A percentile compares a stretch with the other conserved stretches of the same genome.
phyloP scores from a whole-genome alignment of 768 basidiomycete genomes.

The Termitomyces sp. region DNA sequence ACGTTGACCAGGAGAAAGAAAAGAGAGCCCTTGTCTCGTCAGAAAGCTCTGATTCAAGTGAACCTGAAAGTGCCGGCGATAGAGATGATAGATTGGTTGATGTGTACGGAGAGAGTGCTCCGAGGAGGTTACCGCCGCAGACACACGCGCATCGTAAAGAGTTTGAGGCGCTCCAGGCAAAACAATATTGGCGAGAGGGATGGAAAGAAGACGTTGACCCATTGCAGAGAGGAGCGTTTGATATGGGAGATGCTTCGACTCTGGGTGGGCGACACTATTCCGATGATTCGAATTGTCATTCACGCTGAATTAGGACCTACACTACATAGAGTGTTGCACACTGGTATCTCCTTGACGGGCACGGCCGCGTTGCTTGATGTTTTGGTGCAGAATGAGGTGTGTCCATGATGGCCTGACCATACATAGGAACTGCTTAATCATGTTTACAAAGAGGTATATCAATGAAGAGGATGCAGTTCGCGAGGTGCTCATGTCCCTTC shows the following conservation, averaged over 20 bases:
- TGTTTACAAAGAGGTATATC: slow-evolving; percentile 51
- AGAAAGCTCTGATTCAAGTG: neutral
- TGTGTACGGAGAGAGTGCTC: slow-evolving; percentile 3
- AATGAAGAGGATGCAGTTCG: slow-evolving; percentile 72
- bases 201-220: slow-evolving; percentile 47
- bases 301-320: slow-evolving; percentile 11
- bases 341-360: neutral
- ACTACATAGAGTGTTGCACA: slow-evolving; percentile 8
- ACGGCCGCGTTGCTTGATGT: slow-evolving; percentile 7
- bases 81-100: neutral
- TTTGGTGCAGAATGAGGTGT: slow-evolving; percentile 14
- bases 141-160: slow-evolving; percentile 42
- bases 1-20: slow-evolving; percentile 13
- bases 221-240: slow-evolving; percentile 35
- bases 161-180: slow-evolving; percentile 55
- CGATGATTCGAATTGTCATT: neutral
- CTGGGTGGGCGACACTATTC: slow-evolving; percentile 39
- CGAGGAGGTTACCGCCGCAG: slow-evolving; percentile 19
- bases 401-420: neutral
- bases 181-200: slow-evolving; percentile 71
- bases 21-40: neutral
- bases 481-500: slow-evolving; percentile 69
- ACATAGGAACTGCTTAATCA: neutral
- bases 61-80: neutral
- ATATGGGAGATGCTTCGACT: slow-evolving; percentile 68